Percentiles rank a stretch among this genome's conserved stretches.
phyloP scores from a whole-genome alignment of 2,329 filamentous ascomycete genomes.

The Fusarium globosum region DNA sequence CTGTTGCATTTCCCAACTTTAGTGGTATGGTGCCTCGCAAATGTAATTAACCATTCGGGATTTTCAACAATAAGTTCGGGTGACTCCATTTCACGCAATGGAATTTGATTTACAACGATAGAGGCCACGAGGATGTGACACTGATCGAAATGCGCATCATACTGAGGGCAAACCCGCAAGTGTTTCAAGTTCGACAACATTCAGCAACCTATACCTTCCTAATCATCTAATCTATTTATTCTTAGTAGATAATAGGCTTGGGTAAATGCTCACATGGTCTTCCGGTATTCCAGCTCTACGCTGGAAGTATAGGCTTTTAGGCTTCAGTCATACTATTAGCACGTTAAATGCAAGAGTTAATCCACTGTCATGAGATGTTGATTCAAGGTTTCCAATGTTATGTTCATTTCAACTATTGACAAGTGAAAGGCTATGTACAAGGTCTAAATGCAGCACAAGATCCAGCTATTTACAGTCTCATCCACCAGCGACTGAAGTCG shows the following conservation, averaged over 20 bases:
- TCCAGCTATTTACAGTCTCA: background rate
- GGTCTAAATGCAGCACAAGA: background rate
- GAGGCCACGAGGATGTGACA: fast-evolving
- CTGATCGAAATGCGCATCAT: fast-evolving
- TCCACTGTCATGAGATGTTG: fast-evolving
- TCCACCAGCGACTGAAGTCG: background rate
- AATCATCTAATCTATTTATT: background rate
- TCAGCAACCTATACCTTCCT: background rate
- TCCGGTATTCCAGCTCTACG: fast-evolving
- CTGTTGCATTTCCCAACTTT: background rate
- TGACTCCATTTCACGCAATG: fast-evolving
- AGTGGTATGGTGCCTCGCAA: background rate
- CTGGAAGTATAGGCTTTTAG: fast-evolving
- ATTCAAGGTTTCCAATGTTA: background rate
- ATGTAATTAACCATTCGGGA: fast-evolving
- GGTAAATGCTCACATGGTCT: fast-evolving
- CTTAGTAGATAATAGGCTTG: fast-evolving
- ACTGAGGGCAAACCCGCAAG: background rate
- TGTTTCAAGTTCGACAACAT: background rate
- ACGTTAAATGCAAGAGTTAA: fast-evolving
- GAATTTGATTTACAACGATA: no score
- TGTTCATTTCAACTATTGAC: background rate
- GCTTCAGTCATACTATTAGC: background rate
- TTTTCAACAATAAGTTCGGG: background rate
- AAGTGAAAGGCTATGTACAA: background rate